Evolutionary conservation across 495 filamentous ascomycete genomes (phyloP).

Genomic region (Articulospora tetracladia): DNA sequence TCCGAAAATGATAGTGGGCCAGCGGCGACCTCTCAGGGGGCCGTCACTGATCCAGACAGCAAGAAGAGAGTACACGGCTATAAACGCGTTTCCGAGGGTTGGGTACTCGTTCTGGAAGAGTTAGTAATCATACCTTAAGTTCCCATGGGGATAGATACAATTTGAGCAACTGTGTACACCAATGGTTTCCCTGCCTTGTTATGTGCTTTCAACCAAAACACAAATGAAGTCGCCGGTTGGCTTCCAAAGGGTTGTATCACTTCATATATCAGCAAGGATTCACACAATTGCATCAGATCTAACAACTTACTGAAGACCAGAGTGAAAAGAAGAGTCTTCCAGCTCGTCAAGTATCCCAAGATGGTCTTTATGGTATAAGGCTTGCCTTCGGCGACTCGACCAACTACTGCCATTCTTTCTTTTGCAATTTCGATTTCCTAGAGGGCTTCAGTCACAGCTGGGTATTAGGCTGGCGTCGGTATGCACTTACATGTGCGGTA

Average conservation of each 20-base stretch:
- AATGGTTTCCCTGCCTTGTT: slow-evolving; percentile 12
- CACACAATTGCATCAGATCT: too few species aligned
- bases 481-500: slow-evolving; percentile 12
- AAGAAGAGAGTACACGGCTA: slow-evolving; percentile 15
- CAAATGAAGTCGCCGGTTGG: slow-evolving; percentile 14
- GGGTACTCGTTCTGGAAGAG: slow-evolving; percentile 17
- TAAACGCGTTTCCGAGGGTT: slow-evolving; percentile 16
- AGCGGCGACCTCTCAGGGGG: slow-evolving; percentile 19
- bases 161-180: slow-evolving; percentile 14
- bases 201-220: slow-evolving; percentile 21
- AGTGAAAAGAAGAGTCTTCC: slow-evolving; percentile 19
- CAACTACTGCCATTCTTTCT: slow-evolving; percentile 16
- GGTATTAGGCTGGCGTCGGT: too few species aligned
- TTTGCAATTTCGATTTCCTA: slow-evolving; percentile 16
- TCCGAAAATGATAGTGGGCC: slow-evolving; percentile 25
- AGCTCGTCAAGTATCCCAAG: slow-evolving; percentile 11
- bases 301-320: slow-evolving; percentile 16
- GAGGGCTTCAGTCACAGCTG: not conserved
- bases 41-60: slow-evolving; percentile 20
- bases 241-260: slow-evolving; percentile 16
- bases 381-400: slow-evolving; percentile 16
- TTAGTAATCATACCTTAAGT: not conserved
- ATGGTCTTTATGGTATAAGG: slow-evolving; percentile 11
- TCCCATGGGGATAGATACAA: slow-evolving; percentile 2
- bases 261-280: too few species aligned